Evolutionary conservation across 768 basidiomycete species (phyloP).

Genomic region (Pseudohyphozyma bogoriensis): DNA sequence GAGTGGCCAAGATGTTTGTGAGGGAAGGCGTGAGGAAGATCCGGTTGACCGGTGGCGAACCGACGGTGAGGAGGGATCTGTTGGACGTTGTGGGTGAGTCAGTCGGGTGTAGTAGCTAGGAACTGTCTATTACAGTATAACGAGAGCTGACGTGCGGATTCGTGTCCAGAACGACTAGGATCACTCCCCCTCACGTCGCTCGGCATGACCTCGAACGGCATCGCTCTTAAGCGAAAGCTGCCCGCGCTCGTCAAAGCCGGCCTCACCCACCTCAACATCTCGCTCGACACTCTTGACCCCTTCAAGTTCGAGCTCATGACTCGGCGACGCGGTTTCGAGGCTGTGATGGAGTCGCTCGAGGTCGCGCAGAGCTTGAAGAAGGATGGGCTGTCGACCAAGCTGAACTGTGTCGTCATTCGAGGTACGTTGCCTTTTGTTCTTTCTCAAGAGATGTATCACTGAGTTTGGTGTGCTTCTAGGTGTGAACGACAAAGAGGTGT

Average conservation of each 20-base stretch:
- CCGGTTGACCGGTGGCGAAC: conserved; percentile 77
- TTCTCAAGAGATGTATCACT: not conserved
- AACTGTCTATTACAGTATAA: too few relatives aligned
- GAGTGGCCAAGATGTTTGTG: conserved; percentile 67
- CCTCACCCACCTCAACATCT: conserved; percentile 58
- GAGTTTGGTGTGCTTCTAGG: not conserved
- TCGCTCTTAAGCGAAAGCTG: conserved; percentile 63
- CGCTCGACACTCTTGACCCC: conserved; percentile 74
- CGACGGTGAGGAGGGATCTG: conserved; percentile 68
- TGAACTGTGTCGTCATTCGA: conserved; percentile 75
- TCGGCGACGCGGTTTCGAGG: conserved; percentile 53
- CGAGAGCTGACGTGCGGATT: too few relatives aligned
- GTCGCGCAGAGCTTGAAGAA: conserved; percentile 41
- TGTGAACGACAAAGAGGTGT: conserved; percentile 71
- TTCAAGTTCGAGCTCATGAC: conserved; percentile 84
- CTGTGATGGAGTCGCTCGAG: conserved; percentile 59
- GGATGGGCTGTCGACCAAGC: conserved; percentile 48
- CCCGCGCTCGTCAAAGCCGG: conserved; percentile 58
- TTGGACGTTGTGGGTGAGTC: conserved; percentile 55
- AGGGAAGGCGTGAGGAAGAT: conserved; percentile 76
- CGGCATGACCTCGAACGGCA: conserved; percentile 77
- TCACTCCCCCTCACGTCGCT: conserved; percentile 60
- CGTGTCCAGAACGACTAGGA: conserved; percentile 52
- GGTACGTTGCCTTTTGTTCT: conserved; percentile 40
- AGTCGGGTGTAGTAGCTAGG: too few relatives aligned